phyloP scores from a whole-genome alignment of 495 filamentous ascomycete genomes.

The Letharia lupina region DNA sequence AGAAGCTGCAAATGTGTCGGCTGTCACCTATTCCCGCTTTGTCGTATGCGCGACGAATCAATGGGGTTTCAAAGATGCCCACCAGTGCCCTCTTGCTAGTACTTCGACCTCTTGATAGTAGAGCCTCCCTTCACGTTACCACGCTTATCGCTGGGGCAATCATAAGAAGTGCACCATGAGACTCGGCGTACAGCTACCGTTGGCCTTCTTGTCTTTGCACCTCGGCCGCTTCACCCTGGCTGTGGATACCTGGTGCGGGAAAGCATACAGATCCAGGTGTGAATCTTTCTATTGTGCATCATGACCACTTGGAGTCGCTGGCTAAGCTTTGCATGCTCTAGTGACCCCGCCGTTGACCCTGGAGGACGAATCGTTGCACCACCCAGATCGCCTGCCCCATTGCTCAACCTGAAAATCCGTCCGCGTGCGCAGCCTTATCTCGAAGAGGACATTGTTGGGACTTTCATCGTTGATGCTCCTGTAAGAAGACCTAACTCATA shows the following conservation, averaged over 20 bases:
- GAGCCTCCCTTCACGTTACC: too few species aligned
- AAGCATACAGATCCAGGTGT: background rate
- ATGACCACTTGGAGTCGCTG: background rate
- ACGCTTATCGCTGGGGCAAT: too few species aligned
- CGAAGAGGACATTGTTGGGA: constrained; percentile 41
- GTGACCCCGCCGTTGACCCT: constrained; percentile 50
- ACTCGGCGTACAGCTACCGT: background rate
- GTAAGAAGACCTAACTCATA: background rate
- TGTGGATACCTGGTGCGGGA: background rate
- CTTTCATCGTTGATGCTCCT: constrained; percentile 52
- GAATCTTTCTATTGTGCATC: background rate
- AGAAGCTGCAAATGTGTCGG: too few species aligned
- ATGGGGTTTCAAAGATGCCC: too few species aligned
- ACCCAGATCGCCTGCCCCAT: constrained; percentile 31
- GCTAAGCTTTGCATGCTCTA: constrained; percentile 14
- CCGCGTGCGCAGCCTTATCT: constrained; percentile 56
- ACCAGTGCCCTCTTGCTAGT: too few species aligned
- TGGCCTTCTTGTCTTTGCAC: background rate
- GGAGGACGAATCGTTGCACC: constrained; percentile 50
- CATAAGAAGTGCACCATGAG: background rate
- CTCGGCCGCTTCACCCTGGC: background rate
- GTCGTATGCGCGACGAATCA: too few species aligned
- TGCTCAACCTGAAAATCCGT: constrained; percentile 49
- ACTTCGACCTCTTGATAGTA: too few species aligned
- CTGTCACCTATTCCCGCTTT: too few species aligned